Base-by-base conservation (phyloP, 1,139 yeast species). In the Taphrina flavorubra region DNA sequence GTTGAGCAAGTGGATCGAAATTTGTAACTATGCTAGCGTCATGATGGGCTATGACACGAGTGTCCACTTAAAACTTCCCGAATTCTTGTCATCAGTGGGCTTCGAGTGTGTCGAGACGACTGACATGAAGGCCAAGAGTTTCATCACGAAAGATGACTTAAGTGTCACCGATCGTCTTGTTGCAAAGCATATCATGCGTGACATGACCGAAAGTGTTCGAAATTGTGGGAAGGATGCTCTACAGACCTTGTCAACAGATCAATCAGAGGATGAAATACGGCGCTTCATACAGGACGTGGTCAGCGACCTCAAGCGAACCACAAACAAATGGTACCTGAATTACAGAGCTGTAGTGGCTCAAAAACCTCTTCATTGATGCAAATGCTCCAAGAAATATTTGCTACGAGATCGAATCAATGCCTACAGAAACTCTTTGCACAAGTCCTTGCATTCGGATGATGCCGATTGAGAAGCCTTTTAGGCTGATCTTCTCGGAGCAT, bases 181-280 rank as follows among this genome's bases (percentile, higher is more conserved):
- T 49, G 53, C 53, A 20, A 49, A 49, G 53, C 36, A 16, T 14
- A 11, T 49, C 31, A 49, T 8, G 14, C 31, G 53, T 20, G 53
- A 49, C 36, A 49, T 49, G 53, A 49, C 36, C 8, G 53, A 49
- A 20, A 49, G 53, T 20, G 53, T 49, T 20, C 53, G 53, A 6
- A 49, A 49, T 25, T 49, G 53, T 49, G 53, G 53, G 11, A 49
- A 49, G 36, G 53, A 49, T 20, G 53, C 53, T 49, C 36, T 49
- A 6, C 53, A 49, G 36, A 20, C 36, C n/a, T 25, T 49, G 36
- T 49, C 53, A 20, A 11, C 36, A 20, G 53, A 49, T 49, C 53
- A 49, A n/a, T 20, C 53, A 10, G 53, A 49, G n/a, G 53, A 49
- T 6, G 53, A 49, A n/a, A 49, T 49, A 11, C 53, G 20, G 53